These are phyloP conservation scores for Schizosaccharomyces osmophilus DNA, from an alignment of 805 yeast species.

Conservation along the genomic window DNA sequence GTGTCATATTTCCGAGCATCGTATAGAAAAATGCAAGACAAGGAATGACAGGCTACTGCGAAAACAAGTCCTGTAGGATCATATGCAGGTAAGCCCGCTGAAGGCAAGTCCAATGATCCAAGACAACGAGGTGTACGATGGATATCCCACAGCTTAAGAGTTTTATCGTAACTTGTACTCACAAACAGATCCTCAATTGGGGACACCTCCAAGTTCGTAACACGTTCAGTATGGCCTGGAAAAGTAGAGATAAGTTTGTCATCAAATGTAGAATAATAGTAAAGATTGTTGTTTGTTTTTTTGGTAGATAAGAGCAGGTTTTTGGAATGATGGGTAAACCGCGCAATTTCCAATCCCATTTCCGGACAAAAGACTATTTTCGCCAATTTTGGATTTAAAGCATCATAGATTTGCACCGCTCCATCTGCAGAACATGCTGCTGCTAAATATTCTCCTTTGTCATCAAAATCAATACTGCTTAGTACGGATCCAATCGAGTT, in stretches of 20 bases:
- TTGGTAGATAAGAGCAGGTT: slow-evolving; percentile 70
- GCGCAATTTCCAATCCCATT: slow-evolving; percentile 73
- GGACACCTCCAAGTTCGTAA: slow-evolving; percentile 43
- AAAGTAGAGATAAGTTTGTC: slow-evolving; percentile 66
- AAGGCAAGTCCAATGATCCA: slow-evolving; percentile 32
- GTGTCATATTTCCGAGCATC: slow-evolving; percentile 33
- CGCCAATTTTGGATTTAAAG: not conserved
- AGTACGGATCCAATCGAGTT: not conserved
- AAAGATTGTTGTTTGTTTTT: slow-evolving; percentile 41
- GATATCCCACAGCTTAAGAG: slow-evolving; percentile 74
- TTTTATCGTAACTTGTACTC: slow-evolving; percentile 48
- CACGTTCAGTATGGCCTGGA: slow-evolving; percentile 62
- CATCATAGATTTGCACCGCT: slow-evolving; percentile 86
- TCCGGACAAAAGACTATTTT: slow-evolving; percentile 28
- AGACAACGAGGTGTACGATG: slow-evolving; percentile 33
- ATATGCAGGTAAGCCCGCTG: slow-evolving; percentile 35
- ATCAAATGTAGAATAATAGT: slow-evolving; percentile 53
- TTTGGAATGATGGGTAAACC: slow-evolving; percentile 50
- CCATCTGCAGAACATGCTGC: slow-evolving; percentile 79
- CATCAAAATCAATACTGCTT: slow-evolving; percentile 43
- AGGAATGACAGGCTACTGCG: slow-evolving; percentile 32
- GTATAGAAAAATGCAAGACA: slow-evolving; percentile 30
- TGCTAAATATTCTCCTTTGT: slow-evolving; percentile 51
- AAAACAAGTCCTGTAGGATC: slow-evolving; percentile 72
- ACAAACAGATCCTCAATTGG: slow-evolving; percentile 43